Evolutionary conservation across 2,329 filamentous ascomycete genomes (phyloP).

Genomic region (Verticillium albo-atrum): DNA sequence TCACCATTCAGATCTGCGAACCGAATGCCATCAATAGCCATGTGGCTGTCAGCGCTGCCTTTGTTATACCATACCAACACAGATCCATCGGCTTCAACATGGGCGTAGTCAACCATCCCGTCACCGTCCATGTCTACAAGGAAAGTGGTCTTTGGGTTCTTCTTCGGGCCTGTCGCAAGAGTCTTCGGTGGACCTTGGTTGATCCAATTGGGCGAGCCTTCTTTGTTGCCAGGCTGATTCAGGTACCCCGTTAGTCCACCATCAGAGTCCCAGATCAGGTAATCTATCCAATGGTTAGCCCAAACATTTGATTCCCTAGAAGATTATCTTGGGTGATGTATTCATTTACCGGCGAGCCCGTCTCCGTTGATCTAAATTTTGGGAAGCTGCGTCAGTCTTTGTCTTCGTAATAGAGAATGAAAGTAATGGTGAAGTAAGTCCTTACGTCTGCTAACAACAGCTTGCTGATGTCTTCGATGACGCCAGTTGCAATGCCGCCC

Average conservation of each 20-base stretch:
- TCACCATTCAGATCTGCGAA: too few relatives aligned
- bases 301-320: too few relatives aligned
- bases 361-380: too few relatives aligned
- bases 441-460: constrained; percentile 13
- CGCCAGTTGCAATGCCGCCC: constrained; percentile 12
- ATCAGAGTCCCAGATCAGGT: constrained; percentile 12
- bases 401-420: not conserved
- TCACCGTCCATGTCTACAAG: constrained; percentile 17
- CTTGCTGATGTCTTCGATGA: constrained; percentile 7
- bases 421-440: not conserved
- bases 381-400: too few relatives aligned
- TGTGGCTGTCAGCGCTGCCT: not conserved
- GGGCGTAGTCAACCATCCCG: constrained; percentile 9
- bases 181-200: constrained; percentile 11
- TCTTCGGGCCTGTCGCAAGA: constrained; percentile 3
- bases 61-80: constrained; percentile 11
- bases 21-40: too few relatives aligned
- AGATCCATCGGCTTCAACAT: constrained; percentile 5
- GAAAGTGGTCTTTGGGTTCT: constrained; percentile 6
- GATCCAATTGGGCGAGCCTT: constrained; percentile 11
- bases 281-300: constrained; percentile 4
- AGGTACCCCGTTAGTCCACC: constrained; percentile 11
- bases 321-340: too few relatives aligned
- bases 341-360: too few relatives aligned
- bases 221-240: constrained; percentile 8